Evolutionary conservation across 805 yeast genomes (phyloP), one percentile per base, ranked within the genome.

Genomic region (Ogataea pignaliae): DNA sequence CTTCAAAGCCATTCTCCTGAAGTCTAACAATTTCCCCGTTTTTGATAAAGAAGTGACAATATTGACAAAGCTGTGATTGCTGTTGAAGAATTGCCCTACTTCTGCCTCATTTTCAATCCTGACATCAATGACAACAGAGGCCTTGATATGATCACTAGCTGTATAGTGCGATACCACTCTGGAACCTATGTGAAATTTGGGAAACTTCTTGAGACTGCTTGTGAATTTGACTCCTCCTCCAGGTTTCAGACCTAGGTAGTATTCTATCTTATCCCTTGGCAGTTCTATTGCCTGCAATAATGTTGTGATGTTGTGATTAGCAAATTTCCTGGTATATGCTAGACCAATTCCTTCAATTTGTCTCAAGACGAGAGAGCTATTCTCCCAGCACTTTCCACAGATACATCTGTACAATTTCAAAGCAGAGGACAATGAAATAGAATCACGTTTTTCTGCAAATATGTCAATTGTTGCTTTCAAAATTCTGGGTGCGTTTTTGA

Each of bases 321-420:
- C 58, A 41, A 76, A 60, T 37, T 65, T 68, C 34, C 70, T 57
- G 0, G 72, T 68, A 21, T 69, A 60, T 0, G 64, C 69, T 2
- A 68, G 45, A 0, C 78, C 81, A 16, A 78, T 58, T 6, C 72
- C 75, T 26, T 71, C 71, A 10, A 78, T 42, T 43, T 78, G 83
- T 39, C 70, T 57, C n/a, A 78, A 53, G 3, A 69, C 69, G 54
- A 67, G 63, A 0, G 73, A 56, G 0, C 71, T 54, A 41, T 69
- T 71, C 47, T 76, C 81, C 84, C 84, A 78, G 13, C 78, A 66
- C 45, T 62, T 66, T 0, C 76, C 75, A 37, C 54, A 56, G 1
- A 75, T 44, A 34, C 73, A 69, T 43, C 80, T 57, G 3, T 57
- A 50, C 8, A 79, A 46, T 37, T 57, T 60, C 7, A 77, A 50